Evolutionary conservation across 352 stramenopile species (phyloP), one percentile per base, ranked within the genome.

Genomic region (Phytopythium ostracodes): DNA sequence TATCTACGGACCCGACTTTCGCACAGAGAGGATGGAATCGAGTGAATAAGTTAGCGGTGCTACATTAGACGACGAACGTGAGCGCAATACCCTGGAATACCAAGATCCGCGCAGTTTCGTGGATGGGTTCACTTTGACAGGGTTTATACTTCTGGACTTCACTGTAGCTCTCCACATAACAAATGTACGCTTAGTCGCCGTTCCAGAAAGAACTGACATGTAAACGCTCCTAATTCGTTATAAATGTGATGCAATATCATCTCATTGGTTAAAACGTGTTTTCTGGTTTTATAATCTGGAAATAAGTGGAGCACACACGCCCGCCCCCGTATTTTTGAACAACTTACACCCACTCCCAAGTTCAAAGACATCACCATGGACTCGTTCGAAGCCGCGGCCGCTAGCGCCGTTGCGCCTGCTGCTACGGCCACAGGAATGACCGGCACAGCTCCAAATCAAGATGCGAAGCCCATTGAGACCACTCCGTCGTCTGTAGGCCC

Each of bases 1-100:
- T 40, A 59, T 87, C 57, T 90, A 88, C 54, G 81, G 78, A 2
- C 42, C 63, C 4, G 66, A 83, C 59, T 87, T 85, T 52, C 77
- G 67, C 46, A 15, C 56, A 25, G 63, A 43, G 35, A 49, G 43
- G 24, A 43, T 43, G 24, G 36, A 51, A 24, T 12, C 7, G 53
- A 49, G 24, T 22, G 46, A 35, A 18, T 31, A 22, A 25, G 14
- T 50, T n/a, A n/a, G n/a, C n/a, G n/a, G n/a, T n/a, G n/a, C n/a
- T n/a, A n/a, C n/a, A n/a, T n/a, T n/a, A n/a, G n/a, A n/a, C n/a
- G n/a, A n/a, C n/a, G n/a, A n/a, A n/a, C n/a, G n/a, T n/a, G n/a
- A n/a, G n/a, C n/a, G n/a, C n/a, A n/a, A n/a, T n/a, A n/a, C n/a
- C n/a, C n/a, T n/a, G n/a, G n/a, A n/a, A n/a, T n/a, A n/a, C n/a